Evolutionary conservation across 2,329 filamentous ascomycete species (phyloP).

Genomic region (Cordyceps pruinosa): DNA sequence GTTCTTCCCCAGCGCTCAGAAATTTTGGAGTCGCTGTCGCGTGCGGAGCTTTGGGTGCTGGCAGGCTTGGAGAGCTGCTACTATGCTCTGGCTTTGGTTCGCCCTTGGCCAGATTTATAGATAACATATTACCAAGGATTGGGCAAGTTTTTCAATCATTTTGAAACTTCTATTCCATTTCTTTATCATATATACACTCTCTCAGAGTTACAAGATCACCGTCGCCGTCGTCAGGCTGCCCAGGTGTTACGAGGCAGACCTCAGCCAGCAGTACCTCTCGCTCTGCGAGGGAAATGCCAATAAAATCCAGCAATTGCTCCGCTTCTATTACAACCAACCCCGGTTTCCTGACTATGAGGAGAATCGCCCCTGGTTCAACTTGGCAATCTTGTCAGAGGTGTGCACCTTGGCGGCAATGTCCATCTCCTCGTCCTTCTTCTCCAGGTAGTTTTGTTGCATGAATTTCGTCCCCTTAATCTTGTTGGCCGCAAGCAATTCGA

Average conservation of each 20-base stretch:
- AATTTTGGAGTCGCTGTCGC: slow-evolving; percentile 23
- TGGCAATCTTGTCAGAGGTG: slow-evolving; percentile 33
- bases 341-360: slow-evolving; percentile 20
- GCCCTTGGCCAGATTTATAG: background rate
- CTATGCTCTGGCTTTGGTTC: too few relatives aligned
- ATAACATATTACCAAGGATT: background rate
- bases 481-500: slow-evolving; percentile 68
- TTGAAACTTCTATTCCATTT: slow-evolving; percentile 20
- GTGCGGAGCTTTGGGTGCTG: slow-evolving; percentile 1
- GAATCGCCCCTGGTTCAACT: slow-evolving; percentile 30
- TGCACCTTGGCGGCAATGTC: slow-evolving; percentile 33
- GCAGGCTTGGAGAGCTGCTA: background rate
- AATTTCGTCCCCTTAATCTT: slow-evolving; percentile 76
- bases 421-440: slow-evolving; percentile 40
- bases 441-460: slow-evolving; percentile 69
- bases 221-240: slow-evolving; percentile 12
- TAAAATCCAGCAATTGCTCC: slow-evolving; percentile 2
- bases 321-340: background rate
- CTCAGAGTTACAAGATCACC: slow-evolving; percentile 21
- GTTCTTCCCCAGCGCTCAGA: background rate
- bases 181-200: slow-evolving; percentile 29
- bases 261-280: background rate
- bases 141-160: background rate
- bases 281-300: slow-evolving; percentile 4
- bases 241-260: background rate